Evolutionary conservation across 129 eudicot species (phyloP), one percentile per base, ranked within the genome.

Genomic region (Logfia minima): DNA sequence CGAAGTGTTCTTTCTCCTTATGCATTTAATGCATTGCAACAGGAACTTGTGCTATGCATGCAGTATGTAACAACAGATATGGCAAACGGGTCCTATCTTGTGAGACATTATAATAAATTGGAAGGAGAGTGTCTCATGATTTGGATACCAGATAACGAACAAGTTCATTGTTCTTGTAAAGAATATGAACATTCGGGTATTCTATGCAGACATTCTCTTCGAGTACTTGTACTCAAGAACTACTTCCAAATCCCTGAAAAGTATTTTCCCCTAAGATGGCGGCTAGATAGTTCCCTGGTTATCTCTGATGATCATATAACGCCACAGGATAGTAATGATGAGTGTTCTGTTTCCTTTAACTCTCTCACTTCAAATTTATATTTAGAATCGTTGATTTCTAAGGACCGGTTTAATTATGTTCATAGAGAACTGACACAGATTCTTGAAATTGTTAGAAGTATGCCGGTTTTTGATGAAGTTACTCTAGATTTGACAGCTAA

Each of bases 161-260:
- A 83, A 70, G 85, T 90, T 83, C 92, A 90, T 64, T 90, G 96
- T 66, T 87, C 96, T 75, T 90, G 96, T 71, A 90, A 90, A 75
- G 92, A 90, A 64, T 87, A 83, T 58, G 96, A 87, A 67, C 92
- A 90, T 70, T 90, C 96, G 4, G 92, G 92, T 53, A 85, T 79
- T 53, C 74, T 87, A 52, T 90, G 96, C 75, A 67, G 96, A 58
- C 96, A 87, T 83, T 83, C 92, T 21, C 61, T 90, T 51, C 84
- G 96, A 65, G 85, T 90, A 51, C 85, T 90, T 35, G 85, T 90
- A 31, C 80, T 82, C 16, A 90, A 90, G 85, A 87, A 86, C 83
- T 90, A 87, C 70, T 90, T 90, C 81, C 90, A 87, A 78, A 83
- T 90, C 26, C 92, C 96, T 31, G 96, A 90, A 83, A 90, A 84